Base-by-base conservation (phyloP, 495 filamentous ascomycete genomes). In the Daldinia caldariorum region DNA sequence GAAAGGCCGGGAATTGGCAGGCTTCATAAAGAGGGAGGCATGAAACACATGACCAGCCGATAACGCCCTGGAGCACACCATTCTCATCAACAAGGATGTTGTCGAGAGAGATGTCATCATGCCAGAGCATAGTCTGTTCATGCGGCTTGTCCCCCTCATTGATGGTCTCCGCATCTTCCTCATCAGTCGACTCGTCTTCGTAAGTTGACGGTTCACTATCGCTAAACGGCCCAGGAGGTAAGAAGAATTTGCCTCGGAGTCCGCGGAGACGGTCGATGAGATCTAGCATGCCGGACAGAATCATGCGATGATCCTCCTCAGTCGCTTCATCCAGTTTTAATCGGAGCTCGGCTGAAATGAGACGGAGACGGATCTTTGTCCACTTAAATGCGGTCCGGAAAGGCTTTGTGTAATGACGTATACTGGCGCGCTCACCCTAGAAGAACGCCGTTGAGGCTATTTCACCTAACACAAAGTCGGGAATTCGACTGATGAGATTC, bases 1-100 rank as follows among this genome's bases (percentile, higher is more conserved):
- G 71, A 50, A 86, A 85, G 38, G 76, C 70, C 34, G 85, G 85
- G 22, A 79, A 70, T 58, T 83, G 74, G 58, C 76, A 80, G 16
- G 82, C 78, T 47, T 80, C 79, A 79, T 82, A 87, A 12, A 80
- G 61, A 22, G 85, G 85, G 18, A 83, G 58, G 20, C 81, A 77
- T 7, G 81, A 79, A n/a, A 85, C 74, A 66, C 80, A 84, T 50
- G 87, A 81, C 86, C 86, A 89, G 66, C 83, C 84, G 32, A 87
- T 60, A 3, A 88, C 45, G n/a, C 77, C 85, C 6, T 80, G 80
- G 10, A 88, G 69, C 3, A 74, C 22, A 4, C 79, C 80, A 1
- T 78, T 63, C 10, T 81, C 67, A 54, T 84, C 74, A 2, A 88
- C 79, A 34, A 88, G 71, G 35, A 89, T 80, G 71, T 88, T 88